Percentiles rank a stretch among this genome's conserved stretches.
These are phyloP conservation scores for Parietichytrium sp. DNA, from an alignment of 108 stramenopile genomes.

Conservation along the genomic window DNA sequence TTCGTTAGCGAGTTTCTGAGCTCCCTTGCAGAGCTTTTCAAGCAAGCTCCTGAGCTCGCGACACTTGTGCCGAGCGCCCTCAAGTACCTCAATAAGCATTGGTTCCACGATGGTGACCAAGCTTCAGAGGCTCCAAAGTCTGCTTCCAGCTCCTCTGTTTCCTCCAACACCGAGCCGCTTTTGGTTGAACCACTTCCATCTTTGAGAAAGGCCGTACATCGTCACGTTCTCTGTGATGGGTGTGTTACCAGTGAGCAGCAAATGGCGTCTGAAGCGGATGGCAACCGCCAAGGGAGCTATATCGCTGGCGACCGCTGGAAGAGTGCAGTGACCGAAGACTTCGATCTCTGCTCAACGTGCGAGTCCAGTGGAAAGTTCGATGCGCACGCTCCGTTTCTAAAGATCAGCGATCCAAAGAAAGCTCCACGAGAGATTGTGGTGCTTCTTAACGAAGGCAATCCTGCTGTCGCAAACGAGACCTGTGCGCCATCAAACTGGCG, in stretches of 20 bases:
- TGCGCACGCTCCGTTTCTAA: constrained; percentile 30
- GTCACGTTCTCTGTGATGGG: constrained; percentile 13
- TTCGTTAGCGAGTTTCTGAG: not conserved
- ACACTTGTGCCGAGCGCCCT: not conserved
- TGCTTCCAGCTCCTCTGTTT: too few species aligned
- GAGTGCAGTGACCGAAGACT: constrained; percentile 29
- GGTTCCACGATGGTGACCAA: too few species aligned
- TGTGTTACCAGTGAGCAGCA: not conserved
- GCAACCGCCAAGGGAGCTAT: not conserved
- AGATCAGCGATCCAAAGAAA: constrained; percentile 25
- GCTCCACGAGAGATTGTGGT: constrained; percentile 30
- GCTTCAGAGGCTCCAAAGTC: too few species aligned
- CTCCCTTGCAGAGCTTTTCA: not conserved
- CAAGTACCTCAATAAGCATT: not conserved
- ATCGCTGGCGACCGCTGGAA: constrained; percentile 31
- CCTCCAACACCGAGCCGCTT: too few species aligned
- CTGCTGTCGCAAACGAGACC: too few species aligned
- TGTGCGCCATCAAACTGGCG: too few species aligned
- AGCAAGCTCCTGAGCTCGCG: constrained; percentile 24
- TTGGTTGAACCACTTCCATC: too few species aligned
- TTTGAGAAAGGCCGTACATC: not conserved
- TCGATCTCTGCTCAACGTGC: constrained; percentile 31
- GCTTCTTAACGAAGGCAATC: not conserved
- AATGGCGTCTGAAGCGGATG: not conserved
- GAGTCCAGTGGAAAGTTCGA: constrained; percentile 11